Base-by-base conservation (phyloP, 805 yeast genomes). In the Candida silvicultrix region DNA sequence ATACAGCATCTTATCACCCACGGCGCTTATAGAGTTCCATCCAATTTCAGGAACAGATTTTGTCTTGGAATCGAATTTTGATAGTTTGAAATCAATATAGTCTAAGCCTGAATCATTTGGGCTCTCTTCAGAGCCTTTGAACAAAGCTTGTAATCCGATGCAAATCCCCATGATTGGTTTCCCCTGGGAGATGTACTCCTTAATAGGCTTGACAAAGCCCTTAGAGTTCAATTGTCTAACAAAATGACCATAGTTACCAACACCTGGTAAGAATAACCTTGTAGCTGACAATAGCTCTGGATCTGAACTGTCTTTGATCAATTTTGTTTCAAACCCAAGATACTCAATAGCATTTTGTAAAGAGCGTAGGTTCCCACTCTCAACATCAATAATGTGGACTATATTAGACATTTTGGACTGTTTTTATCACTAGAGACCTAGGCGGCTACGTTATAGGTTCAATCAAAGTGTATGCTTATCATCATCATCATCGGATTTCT, bases 21-120 rank as follows among this genome's bases (percentile, higher is more conserved):
- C 51, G 1, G 59, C 46, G 18, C 67, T 47, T 3, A 63, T 56
- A 41, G 77, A 74, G 62, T 89, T 92, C 99, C 99, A 94, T 18
- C 99, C 99, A 52, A 94, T 92, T 55, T 88, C 90, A 1, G 99
- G 99, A 8, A 94, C 99, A 12, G 96, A 77, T 63, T 94, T 94
- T 28, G 67, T 69, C 7, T 71, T 48, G 6, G 67, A 56, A 54
- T 82, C 77, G 60, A 94, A 94, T 57, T 78, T 83, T 14, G 66
- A 64, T 50, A 95, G 69, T 9, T 67, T 66, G 38, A 78, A 65
- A 28, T 67, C 69, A 4, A 86, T 67, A 19, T 79, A 65, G 0
- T 83, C 81, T 38, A 85, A 68, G n/a, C 94, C 95, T 16, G 62
- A 51, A 25, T 75, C 73, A 15, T 64, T 70, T 15, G 87, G 81